A percentile compares a stretch with the other conserved stretches of the same genome.
These are phyloP conservation scores for Fusarium neocosmosporiellum DNA, from an alignment of 2,329 filamentous ascomycete species.

Conservation along the genomic window DNA sequence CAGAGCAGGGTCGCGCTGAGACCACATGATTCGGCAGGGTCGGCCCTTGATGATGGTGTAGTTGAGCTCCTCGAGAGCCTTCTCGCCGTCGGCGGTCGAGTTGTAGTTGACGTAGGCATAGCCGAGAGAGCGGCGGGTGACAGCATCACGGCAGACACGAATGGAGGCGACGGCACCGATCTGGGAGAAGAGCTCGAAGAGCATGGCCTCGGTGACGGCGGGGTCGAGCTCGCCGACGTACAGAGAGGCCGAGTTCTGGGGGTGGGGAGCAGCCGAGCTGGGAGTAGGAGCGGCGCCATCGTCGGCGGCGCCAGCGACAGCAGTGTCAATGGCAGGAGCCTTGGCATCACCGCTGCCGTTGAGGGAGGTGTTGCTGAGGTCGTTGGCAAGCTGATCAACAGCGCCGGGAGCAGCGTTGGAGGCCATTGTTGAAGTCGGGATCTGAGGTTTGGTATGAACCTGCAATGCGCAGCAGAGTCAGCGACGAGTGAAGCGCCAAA, in stretches of 20 bases:
- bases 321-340: slow-evolving; percentile 80
- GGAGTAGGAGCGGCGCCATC: slow-evolving; percentile 77
- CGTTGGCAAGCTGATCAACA: slow-evolving; percentile 84
- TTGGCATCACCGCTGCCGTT: slow-evolving; percentile 75
- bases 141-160: slow-evolving; percentile 98
- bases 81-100: slow-evolving; percentile 94
- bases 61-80: slow-evolving; percentile 98
- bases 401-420: slow-evolving; percentile 67
- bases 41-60: slow-evolving; percentile 99
- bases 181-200: slow-evolving; percentile 99
- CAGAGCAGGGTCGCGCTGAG: slow-evolving; percentile 97
- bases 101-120: slow-evolving; percentile 99
- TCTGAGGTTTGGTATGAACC: slow-evolving; percentile 33
- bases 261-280: slow-evolving; percentile 78
- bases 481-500: slow-evolving; percentile 25
- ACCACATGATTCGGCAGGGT: slow-evolving; percentile 99
- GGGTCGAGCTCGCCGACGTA: slow-evolving; percentile 99
- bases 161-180: slow-evolving; percentile 99
- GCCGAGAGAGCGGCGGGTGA: slow-evolving; percentile 97
- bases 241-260: slow-evolving; percentile 95
- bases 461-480: slow-evolving; percentile 28
- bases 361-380: slow-evolving; percentile 78
- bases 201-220: slow-evolving; percentile 99
- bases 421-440: slow-evolving; percentile 64
- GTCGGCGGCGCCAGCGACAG: slow-evolving; percentile 64